Evolutionary conservation across 2,329 filamentous ascomycete genomes (phyloP), one percentile per base, ranked within the genome.

Genomic region (Hymenoscyphus scutula): DNA sequence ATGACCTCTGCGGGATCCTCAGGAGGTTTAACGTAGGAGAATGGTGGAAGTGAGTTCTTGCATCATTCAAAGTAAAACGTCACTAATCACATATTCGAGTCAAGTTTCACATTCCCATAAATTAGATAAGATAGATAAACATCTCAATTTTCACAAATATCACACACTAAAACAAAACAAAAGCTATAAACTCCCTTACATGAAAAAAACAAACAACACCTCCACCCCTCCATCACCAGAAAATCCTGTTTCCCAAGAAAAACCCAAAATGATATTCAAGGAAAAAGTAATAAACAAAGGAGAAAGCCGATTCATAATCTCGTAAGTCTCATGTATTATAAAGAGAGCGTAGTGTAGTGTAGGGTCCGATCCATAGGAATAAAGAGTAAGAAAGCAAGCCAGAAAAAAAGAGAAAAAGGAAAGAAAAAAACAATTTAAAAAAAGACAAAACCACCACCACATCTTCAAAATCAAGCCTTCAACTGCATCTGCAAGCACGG

Each of bases 401-500:
- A 27, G 23, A 23, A 48, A 25, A 54, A 54, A 30, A 30, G 29
- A 54, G 30, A 15, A 27, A 54, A 32, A 11, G 51, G 51, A 30
- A 54, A 25, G 8, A 10, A 13, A 19, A 19, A 19, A 2, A 30
- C 17, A 6, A 29, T 23, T 17, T 2, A 27, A 19, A 1, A 3
- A 53, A 25, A 41, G 11, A 19, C 8, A 17, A 32, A 10, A 23
- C 15, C 17, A 19, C 6, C 17, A 19, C 8, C 3, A 41, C 38
- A 6, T 4, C n/a, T n/a, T 7, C 6, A 45, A n/a, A 25, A 62
- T 73, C 61, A 74, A 53, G 70, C 71, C 77, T 88, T 89, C 68
- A 88, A 76, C 74, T 88, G 84, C 67, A 77, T 79, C 69, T 82
- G 78, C 67, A 86, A 81, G 71, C 86, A 89, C 11, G 71, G 73